Base-by-base conservation (phyloP, 2,329 filamentous ascomycete species). In the Phialophora verrucosa region DNA sequence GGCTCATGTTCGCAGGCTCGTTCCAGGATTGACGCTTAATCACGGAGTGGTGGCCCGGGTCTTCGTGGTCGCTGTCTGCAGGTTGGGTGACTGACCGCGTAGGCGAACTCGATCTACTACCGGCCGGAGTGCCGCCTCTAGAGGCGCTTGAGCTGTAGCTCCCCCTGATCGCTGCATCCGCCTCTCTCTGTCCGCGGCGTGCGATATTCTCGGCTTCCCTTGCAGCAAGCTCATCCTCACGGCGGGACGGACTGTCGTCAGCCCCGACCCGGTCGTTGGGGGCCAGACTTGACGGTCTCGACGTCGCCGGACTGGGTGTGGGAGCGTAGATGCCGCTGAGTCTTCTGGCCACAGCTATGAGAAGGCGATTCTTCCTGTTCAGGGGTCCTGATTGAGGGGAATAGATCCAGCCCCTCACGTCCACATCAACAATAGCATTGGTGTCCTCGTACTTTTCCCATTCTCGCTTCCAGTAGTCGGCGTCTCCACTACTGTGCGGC, bases 401-500 rank as follows among this genome's bases (percentile, higher is more conserved):
- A 77, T 97, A 99, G 59, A 98, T 87, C 95, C 96, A 99, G 14
- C 95, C 95, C 72, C 94, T 86, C 27, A 99, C 92, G 76, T 99
- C 94, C 5, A 98, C 92, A 75, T 98, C 94, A 0, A 97, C 91
- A 3, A 97, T 83, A 0, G 93, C 92, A 76, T 90, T 91, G 73
- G 93, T 89, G 66, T 94, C 89, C 76, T 96, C 91, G 61, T 90
- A 86, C 67, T 86, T 86, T 64, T 93, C 88, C 91, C 91, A 96
- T 74, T 94, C 88, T 62, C 87, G 82, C 50, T 85, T 86, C 89
- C 91, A 94, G 76, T 90, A 93, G 47, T 92, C 88, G 53, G 88
- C 85, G 69, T 92, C 88, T 53, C 82, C 84, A 35, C 85, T 80
- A 1, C 78, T 76, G 69, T 79, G 71, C 53, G 80, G 78, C 72